Evolutionary conservation across 345 rosid genomes (phyloP).

Genomic region (Euphorbia tirucalli): DNA sequence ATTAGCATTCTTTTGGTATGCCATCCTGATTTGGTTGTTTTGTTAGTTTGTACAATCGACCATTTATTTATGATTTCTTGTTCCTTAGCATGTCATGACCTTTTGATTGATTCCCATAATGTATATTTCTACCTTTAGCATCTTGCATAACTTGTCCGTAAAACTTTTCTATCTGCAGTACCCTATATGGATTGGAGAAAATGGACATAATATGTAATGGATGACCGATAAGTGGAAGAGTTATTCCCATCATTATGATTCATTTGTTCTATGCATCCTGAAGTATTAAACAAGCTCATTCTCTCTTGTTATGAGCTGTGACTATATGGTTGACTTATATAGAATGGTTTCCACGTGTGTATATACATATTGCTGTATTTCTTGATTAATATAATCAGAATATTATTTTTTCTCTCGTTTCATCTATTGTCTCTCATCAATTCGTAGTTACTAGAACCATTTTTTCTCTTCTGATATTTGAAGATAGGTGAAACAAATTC

Average conservation of each 20-base stretch:
- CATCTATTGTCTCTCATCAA: too few relatives aligned
- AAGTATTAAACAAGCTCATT: background rate
- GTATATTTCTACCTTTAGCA: background rate
- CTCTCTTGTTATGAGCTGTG: background rate
- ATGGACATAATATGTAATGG: background rate
- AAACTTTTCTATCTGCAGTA: background rate
- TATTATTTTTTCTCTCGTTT: too few relatives aligned
- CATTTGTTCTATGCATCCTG: background rate
- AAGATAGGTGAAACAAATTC: too few relatives aligned
- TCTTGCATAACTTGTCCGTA: background rate
- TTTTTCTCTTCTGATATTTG: too few relatives aligned
- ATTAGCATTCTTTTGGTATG: background rate
- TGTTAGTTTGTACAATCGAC: background rate
- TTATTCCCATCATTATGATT: background rate
- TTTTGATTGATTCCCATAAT: background rate
- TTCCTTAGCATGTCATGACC: background rate
- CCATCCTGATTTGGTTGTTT: background rate
- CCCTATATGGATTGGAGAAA: background rate
- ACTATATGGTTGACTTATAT: background rate
- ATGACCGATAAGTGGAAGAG: background rate
- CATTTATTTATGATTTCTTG: background rate
- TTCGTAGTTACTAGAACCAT: too few relatives aligned
- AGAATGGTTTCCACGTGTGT: background rate
- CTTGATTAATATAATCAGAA: too few relatives aligned
- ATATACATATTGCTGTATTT: too few relatives aligned